Conservation (phyloP, 2,329 filamentous ascomycete genomes). For the Gremmenia infestans region DNA sequence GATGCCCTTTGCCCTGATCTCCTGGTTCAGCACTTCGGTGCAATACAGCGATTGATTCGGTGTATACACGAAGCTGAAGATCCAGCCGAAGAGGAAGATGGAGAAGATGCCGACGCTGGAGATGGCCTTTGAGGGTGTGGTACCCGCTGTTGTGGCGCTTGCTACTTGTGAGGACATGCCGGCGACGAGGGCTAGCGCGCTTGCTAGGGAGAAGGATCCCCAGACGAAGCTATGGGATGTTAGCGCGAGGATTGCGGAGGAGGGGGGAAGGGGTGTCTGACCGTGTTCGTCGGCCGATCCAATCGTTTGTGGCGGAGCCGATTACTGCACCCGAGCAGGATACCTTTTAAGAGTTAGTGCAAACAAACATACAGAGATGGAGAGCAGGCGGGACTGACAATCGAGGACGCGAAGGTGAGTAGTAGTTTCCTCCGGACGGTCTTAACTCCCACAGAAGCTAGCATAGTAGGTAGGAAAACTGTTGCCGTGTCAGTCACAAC, state of each 20-base stretch:
- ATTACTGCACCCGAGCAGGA: constrained; percentile 16
- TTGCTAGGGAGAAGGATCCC: constrained; percentile 11
- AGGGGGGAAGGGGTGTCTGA: not conserved
- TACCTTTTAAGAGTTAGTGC: not conserved
- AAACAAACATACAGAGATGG: not conserved
- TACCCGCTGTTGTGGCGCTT: not conserved
- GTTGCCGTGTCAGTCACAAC: not conserved
- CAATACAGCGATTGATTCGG: constrained; percentile 35
- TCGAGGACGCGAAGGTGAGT: constrained; percentile 14
- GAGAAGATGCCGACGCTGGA: constrained; percentile 12
- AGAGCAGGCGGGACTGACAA: constrained; percentile 1
- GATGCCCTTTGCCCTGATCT: constrained; percentile 43
- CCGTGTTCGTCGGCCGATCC: constrained; percentile 8
- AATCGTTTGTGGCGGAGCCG: constrained; percentile 13
- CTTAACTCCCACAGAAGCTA: constrained; percentile 11
- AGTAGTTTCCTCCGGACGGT: constrained; percentile 9
- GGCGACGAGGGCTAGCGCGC: constrained; percentile 8
- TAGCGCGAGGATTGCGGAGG: not conserved
- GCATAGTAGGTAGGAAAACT: constrained; percentile 14
- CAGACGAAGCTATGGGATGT: constrained; percentile 8
- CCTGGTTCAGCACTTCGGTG: constrained; percentile 42
- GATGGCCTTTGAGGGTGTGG: constrained; percentile 8
- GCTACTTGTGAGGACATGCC: constrained; percentile 13
- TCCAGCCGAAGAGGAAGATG: constrained; percentile 15
- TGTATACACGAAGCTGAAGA: constrained; percentile 17